Conservation (phyloP, 257 asterid genomes). For the Leonotis leonurus region DNA sequence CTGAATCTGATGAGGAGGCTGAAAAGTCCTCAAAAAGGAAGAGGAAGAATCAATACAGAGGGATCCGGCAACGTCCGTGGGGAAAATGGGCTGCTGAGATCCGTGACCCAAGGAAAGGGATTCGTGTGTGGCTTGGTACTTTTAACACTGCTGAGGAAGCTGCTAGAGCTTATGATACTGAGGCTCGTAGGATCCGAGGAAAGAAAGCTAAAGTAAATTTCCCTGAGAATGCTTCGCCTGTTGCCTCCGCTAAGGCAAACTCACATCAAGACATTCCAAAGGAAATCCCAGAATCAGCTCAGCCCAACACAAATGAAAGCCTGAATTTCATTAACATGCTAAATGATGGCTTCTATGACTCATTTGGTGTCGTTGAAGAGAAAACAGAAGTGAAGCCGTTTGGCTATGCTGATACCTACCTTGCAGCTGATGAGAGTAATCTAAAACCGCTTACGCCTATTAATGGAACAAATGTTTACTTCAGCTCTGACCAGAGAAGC, state of each 20-base stretch:
- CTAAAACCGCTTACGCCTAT: slow-evolving; percentile 33
- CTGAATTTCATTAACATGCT: slow-evolving; percentile 22
- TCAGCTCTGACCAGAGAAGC: slow-evolving; percentile 78
- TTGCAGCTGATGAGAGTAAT: slow-evolving; percentile 32
- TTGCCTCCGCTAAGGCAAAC: no score
- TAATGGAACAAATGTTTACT: slow-evolving; percentile 40
- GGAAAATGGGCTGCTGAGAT: slow-evolving; percentile 99
- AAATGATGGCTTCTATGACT: slow-evolving; percentile 27
- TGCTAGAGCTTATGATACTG: slow-evolving; percentile 89
- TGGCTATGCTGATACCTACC: slow-evolving; percentile 21
- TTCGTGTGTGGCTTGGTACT: slow-evolving; percentile 98
- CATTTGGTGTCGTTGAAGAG: slow-evolving; percentile 45
- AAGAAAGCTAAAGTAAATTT: slow-evolving; percentile 91
- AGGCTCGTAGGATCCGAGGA: slow-evolving; percentile 92
- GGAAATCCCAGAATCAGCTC: slow-evolving; percentile 29
- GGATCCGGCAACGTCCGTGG: slow-evolving; percentile 98
- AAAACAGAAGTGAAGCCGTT: slow-evolving; percentile 51
- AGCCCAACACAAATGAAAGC: slow-evolving; percentile 15
- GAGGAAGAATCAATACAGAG: slow-evolving; percentile 94
- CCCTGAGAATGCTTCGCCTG: slow-evolving; percentile 58
- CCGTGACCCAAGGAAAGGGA: slow-evolving; percentile 95
- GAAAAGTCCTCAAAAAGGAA: slow-evolving; percentile 71
- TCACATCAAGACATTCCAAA: slow-evolving; percentile 21
- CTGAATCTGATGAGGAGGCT: slow-evolving; percentile 48
- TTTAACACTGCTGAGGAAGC: slow-evolving; percentile 98